Evolutionary conservation across 2,329 filamentous ascomycete species (phyloP).

Genomic region (Ophiostoma sp.): DNA sequence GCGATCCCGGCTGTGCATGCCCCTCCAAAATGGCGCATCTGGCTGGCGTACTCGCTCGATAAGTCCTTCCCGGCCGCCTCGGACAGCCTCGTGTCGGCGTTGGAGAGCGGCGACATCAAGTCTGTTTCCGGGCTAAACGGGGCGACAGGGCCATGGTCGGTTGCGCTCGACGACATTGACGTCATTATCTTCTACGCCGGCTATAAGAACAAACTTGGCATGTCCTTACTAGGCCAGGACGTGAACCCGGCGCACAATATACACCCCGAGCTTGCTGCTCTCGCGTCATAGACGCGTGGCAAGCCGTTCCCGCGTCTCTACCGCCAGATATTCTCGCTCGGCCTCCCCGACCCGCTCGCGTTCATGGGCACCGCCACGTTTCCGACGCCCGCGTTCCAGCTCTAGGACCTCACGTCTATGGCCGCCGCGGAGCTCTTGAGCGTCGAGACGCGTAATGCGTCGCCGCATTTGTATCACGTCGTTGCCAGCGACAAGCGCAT

Average conservation of each 20-base stretch:
- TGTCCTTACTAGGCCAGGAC: constrained; percentile 14
- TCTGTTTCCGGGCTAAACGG: not conserved
- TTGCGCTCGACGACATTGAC: constrained; percentile 31
- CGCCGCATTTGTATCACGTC: constrained; percentile 38
- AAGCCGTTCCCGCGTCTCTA: constrained; percentile 37
- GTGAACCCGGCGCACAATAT: constrained; percentile 26
- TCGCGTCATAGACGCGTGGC: constrained; percentile 19
- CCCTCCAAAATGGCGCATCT: not conserved
- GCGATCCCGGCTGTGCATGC: not conserved
- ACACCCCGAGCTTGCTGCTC: not conserved
- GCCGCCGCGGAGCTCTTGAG: not conserved
- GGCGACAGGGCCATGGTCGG: not conserved
- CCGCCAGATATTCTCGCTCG: constrained; percentile 42
- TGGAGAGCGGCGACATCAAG: not conserved
- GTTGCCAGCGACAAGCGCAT: constrained; percentile 37
- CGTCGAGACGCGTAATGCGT: constrained; percentile 19
- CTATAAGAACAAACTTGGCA: constrained; percentile 29
- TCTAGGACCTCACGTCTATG: constrained; percentile 33
- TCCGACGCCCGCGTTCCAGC: constrained; percentile 35
- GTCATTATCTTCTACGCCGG: constrained; percentile 36
- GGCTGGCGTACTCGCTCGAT: not conserved
- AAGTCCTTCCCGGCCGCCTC: not conserved
- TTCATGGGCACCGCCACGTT: constrained; percentile 38
- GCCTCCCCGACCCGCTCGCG: constrained; percentile 41
- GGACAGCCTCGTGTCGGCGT: not conserved